Evolutionary conservation across 2,329 filamentous ascomycete species (phyloP), one percentile per base, ranked within the genome.

Genomic region (Aspergillus fumigatiaffinis): DNA sequence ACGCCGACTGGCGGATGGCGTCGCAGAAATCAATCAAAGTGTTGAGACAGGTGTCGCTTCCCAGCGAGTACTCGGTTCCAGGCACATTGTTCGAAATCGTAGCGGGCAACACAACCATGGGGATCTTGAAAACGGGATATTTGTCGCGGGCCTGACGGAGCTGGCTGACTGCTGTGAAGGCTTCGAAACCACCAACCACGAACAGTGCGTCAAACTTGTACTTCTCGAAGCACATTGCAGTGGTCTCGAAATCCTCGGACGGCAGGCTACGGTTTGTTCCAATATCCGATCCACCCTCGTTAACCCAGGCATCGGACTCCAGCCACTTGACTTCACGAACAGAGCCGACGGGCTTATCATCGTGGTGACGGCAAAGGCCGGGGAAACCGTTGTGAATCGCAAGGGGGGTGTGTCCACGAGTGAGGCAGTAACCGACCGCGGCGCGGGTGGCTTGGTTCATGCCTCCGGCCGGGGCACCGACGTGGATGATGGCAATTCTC

Each of bases 21-120:
- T 99, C 94, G 73, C 93, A 97, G 77, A 97, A 99, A 65, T 88
- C 85, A 62, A 97, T 91, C 42, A 99, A 82, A 55, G 96, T 92
- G 77, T 99, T 99, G 61, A 99, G 80, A 71, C 94, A 97, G 1
- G 94, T 99, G 70, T 99, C 94, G 32, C 92, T 96, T 47, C 94
- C 94, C 49, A 99, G 85, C 1, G 92, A 97, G 79, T 97, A 97
- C 76, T 99, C 94, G 0, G 93, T 96, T 42, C 94, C 94, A 0
- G 94, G 94, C 4, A 99, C 94, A 73, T 99, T 99, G 82, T 99
- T 99, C 63, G 91, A 96, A 66, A 99, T 93, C 9, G 94, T 99
- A n/a, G 94, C 94, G 0, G 94, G 94, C 26, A 99, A 82, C 46
- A 97, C 83, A 53, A 89, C 84, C 82, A 97, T 91, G 21, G 94